These are phyloP conservation scores for Elaeagnus macrophylla DNA, from an alignment of 306 rosid genomes.

Conservation along the genomic window DNA sequence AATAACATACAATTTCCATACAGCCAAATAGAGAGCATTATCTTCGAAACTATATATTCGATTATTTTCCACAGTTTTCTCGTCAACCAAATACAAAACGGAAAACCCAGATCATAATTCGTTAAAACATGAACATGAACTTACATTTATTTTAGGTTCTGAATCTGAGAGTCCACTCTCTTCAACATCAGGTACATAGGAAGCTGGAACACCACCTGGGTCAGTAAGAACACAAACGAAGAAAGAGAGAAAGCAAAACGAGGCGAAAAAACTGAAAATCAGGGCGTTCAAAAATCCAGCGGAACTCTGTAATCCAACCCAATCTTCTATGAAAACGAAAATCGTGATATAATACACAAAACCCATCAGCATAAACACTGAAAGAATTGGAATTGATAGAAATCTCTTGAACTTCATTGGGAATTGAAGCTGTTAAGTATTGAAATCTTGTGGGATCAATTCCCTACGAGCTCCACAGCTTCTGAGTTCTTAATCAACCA, in stretches of 20 bases:
- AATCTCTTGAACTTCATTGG: conserved; percentile 37
- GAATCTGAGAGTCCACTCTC: conserved; percentile 23
- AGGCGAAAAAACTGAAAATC: conserved; percentile 43
- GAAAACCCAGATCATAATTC: conserved; percentile 9
- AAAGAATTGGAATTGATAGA: conserved; percentile 42
- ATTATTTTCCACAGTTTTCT: conserved; percentile 1
- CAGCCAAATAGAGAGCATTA: conserved; percentile 14
- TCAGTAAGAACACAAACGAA: conserved; percentile 54
- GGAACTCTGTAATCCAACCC: conserved; percentile 57
- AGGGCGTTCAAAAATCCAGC: conserved; percentile 52
- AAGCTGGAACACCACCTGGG: conserved; percentile 69
- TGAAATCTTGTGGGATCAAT: neutral
- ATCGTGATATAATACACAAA: conserved; percentile 51
- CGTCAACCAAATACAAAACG: conserved; percentile 8
- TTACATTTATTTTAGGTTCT: conserved; percentile 41
- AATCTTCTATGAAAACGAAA: conserved; percentile 61
- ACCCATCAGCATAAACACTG: conserved; percentile 38
- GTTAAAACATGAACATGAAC: conserved; percentile 11
- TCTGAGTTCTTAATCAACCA: too few relatives aligned
- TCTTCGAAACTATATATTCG: neutral
- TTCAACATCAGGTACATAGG: conserved; percentile 76
- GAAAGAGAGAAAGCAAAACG: conserved; percentile 61
- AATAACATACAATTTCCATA: conserved; percentile 2
- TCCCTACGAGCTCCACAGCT: too few relatives aligned
- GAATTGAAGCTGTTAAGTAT: neutral